Conservation (phyloP, 2,329 filamentous ascomycete species). For the Colletotrichum truncatum region DNA sequence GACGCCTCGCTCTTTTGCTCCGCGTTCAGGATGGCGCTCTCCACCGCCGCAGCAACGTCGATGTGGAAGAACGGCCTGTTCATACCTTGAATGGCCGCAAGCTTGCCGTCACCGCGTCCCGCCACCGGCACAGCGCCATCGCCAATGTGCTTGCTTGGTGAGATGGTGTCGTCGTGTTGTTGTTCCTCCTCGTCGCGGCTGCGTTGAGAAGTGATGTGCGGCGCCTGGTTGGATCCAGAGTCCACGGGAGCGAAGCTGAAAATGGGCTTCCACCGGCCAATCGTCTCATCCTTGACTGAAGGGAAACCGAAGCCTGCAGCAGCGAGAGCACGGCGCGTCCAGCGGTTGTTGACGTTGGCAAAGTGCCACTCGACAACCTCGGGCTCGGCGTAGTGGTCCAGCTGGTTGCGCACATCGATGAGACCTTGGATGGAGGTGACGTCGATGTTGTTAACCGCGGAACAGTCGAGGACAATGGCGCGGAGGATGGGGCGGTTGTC, state of each 20-base stretch:
- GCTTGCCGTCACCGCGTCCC: slow-evolving; percentile 28
- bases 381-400: slow-evolving; percentile 62
- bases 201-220: slow-evolving; percentile 13
- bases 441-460: slow-evolving; percentile 65
- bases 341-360: slow-evolving; percentile 62
- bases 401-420: slow-evolving; percentile 61
- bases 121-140: slow-evolving; percentile 31
- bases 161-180: slow-evolving; percentile 13
- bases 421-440: slow-evolving; percentile 66
- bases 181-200: slow-evolving; percentile 31
- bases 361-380: slow-evolving; percentile 62
- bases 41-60: slow-evolving; percentile 58
- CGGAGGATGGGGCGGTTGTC: slow-evolving; percentile 56
- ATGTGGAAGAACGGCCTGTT: slow-evolving; percentile 63
- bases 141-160: neutral
- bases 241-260: slow-evolving; percentile 43
- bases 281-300: slow-evolving; percentile 36
- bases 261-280: slow-evolving; percentile 42
- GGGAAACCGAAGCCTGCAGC: slow-evolving; percentile 64
- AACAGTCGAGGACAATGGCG: slow-evolving; percentile 67
- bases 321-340: slow-evolving; percentile 65
- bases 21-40: slow-evolving; percentile 51
- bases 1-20: slow-evolving; percentile 26
- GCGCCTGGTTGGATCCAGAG: slow-evolving; percentile 23
- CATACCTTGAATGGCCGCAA: slow-evolving; percentile 53